phyloP scores from a whole-genome alignment of 1,284 basidiomycete genomes.

The Sphagnurus paluster region DNA sequence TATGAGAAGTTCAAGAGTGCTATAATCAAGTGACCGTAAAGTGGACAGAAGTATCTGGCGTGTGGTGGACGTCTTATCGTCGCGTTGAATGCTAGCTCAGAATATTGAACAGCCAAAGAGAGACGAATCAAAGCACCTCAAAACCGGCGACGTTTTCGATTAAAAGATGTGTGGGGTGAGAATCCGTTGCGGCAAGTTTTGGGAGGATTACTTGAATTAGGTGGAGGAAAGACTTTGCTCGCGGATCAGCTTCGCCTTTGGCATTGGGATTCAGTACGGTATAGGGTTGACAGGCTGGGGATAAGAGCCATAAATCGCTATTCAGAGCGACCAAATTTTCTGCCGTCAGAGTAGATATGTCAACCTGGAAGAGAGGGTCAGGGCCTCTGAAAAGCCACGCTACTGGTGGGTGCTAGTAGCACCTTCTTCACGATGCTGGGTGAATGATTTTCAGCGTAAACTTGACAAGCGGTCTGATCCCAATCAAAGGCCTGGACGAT shows the following conservation, averaged over 20 bases:
- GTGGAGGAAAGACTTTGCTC: conserved; percentile 74
- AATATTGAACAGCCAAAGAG: not conserved
- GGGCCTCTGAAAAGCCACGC: conserved; percentile 4
- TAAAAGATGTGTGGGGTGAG: conserved; percentile 58
- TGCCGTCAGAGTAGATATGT: conserved; percentile 60
- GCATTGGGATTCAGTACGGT: conserved; percentile 73
- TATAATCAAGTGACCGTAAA: conserved; percentile 54
- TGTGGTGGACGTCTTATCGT: conserved; percentile 59
- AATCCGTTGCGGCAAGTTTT: conserved; percentile 40
- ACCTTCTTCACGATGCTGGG: conserved; percentile 50
- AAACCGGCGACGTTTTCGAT: conserved; percentile 82
- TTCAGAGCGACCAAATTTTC: conserved; percentile 41
- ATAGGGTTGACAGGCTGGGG: conserved; percentile 80
- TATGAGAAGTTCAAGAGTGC: conserved; percentile 59
- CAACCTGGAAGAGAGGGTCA: conserved; percentile 41
- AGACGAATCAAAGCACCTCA: conserved; percentile 49
- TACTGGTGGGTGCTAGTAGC: conserved; percentile 9
- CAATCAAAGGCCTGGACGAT: conserved; percentile 73
- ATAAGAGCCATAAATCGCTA: conserved; percentile 70
- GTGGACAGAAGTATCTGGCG: conserved; percentile 50
- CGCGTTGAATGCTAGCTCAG: conserved; percentile 8
- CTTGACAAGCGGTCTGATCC: conserved; percentile 70
- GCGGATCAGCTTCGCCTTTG: conserved; percentile 66
- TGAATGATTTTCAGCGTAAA: conserved; percentile 62
- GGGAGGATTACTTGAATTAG: conserved; percentile 68